phyloP scores from a whole-genome alignment of 306 rosid species.

The Vicia villosa region DNA sequence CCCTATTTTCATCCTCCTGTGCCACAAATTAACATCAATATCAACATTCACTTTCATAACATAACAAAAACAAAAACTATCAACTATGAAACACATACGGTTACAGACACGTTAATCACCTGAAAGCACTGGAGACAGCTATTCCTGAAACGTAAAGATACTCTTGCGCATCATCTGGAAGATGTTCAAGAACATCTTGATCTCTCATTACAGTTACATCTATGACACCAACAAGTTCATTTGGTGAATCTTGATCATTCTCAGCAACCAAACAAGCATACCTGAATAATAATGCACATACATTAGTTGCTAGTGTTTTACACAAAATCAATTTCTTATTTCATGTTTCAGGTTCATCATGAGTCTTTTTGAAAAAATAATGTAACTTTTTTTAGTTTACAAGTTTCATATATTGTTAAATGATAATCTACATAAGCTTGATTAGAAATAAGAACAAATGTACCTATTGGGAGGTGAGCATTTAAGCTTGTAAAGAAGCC shows the following conservation, averaged over 20 bases:
- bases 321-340: background rate
- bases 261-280: constrained; percentile 94
- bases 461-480: constrained; percentile 74
- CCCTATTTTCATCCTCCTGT: constrained; percentile 83
- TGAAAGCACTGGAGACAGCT: constrained; percentile 63
- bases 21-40: background rate
- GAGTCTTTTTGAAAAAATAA: background rate
- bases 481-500: constrained; percentile 71
- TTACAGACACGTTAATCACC: constrained; percentile 42
- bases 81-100: too few species aligned
- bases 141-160: constrained; percentile 84
- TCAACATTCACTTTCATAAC: background rate
- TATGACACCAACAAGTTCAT: constrained; percentile 68
- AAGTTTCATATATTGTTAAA: background rate
- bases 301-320: constrained; percentile 1
- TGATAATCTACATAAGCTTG: constrained; percentile 7
- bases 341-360: background rate
- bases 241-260: constrained; percentile 31
- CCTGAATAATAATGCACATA: constrained; percentile 39
- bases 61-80: background rate
- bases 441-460: background rate
- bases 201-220: constrained; percentile 74
- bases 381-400: background rate
- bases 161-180: constrained; percentile 63
- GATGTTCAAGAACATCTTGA: constrained; percentile 50